Conservation (phyloP, 257 asterid genomes). For the Osmanthus fragrans region DNA sequence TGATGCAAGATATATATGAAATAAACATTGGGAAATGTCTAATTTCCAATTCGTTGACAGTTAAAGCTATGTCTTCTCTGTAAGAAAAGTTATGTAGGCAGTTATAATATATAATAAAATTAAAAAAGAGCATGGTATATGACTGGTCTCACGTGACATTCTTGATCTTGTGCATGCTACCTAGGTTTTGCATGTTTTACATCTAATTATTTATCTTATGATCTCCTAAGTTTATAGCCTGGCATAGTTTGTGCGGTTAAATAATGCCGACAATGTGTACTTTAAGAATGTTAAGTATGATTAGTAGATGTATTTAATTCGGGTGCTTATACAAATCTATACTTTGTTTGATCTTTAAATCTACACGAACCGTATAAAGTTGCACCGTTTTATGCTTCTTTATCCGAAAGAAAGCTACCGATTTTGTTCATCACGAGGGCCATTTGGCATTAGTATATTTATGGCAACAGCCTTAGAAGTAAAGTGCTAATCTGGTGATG, state of each 20-base stretch:
- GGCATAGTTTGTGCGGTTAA: neutral
- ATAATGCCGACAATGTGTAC: neutral
- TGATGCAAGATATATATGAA: neutral
- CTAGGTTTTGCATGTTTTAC: neutral
- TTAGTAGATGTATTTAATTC: neutral
- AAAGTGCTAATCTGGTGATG: neutral
- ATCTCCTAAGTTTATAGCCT: neutral
- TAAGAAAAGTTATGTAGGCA: neutral
- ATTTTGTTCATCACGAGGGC: neutral
- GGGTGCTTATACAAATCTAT: neutral
- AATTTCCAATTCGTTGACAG: neutral
- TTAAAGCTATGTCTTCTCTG: neutral
- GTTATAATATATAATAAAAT: neutral
- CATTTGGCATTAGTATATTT: neutral
- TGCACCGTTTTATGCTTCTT: conserved; percentile 4
- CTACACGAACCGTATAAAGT: neutral
- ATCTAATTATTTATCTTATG: neutral
- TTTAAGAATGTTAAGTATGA: neutral
- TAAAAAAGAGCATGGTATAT: neutral
- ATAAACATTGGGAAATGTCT: conserved; percentile 4
- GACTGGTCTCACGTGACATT: conserved; percentile 7
- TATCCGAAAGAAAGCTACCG: neutral
- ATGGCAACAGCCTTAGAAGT: neutral
- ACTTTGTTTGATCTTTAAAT: neutral
- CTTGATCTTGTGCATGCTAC: neutral